phyloP scores from a whole-genome alignment of 345 rosid species.

The Sisymbrium altissimum region DNA sequence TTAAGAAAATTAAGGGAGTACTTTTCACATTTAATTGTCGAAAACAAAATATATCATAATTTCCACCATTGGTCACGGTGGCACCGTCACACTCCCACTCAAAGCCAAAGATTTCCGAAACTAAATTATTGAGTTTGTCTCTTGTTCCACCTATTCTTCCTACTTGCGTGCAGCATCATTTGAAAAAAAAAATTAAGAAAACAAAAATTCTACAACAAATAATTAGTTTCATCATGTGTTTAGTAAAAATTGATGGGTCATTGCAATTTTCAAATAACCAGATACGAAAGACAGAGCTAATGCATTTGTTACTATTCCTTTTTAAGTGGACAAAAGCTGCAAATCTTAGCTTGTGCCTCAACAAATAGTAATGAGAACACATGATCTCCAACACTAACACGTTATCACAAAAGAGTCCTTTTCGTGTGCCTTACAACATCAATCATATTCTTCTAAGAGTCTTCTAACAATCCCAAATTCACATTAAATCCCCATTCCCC shows the following conservation, averaged over 20 bases:
- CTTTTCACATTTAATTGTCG: neutral
- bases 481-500: neutral
- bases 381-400: conserved; percentile 14
- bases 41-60: neutral
- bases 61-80: neutral
- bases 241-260: neutral
- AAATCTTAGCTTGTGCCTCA: conserved; percentile 17
- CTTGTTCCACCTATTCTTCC: conserved; percentile 3
- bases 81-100: conserved; percentile 7
- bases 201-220: no score
- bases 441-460: conserved; percentile 14
- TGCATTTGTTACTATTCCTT: neutral
- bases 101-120: neutral
- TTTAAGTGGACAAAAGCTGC: conserved; percentile 10
- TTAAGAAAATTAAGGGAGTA: neutral
- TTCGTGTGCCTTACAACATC: conserved; percentile 22
- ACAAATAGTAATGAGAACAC: conserved; percentile 21
- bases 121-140: conserved; percentile 18
- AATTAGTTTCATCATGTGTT: neutral
- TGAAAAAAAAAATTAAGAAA: neutral
- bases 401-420: conserved; percentile 12
- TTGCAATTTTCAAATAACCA: neutral
- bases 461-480: neutral
- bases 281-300: neutral
- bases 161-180: neutral